These are phyloP conservation scores for Tylopilus vinaceipallidus DNA, from an alignment of 768 basidiomycete genomes.

Conservation along the genomic window DNA sequence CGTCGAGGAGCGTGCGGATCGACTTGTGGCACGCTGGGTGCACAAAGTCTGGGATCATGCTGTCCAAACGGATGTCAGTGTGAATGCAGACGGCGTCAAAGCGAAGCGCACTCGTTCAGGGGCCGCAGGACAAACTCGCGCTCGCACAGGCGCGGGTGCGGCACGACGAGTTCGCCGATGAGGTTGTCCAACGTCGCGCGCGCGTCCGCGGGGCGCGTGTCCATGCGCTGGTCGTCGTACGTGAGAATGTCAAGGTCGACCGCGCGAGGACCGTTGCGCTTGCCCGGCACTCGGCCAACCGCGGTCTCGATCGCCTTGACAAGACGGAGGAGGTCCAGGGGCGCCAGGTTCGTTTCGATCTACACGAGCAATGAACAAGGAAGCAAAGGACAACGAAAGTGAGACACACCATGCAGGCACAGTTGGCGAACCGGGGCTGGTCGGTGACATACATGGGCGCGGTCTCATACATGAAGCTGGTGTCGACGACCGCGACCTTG, in stretches of 20 bases:
- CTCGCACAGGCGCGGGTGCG: slow-evolving; percentile 79
- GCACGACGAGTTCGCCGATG: slow-evolving; percentile 72
- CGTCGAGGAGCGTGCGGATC: slow-evolving; percentile 44
- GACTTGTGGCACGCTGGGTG: slow-evolving; percentile 60
- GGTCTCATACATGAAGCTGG: slow-evolving; percentile 93
- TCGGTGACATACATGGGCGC: slow-evolving; percentile 94
- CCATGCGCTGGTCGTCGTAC: slow-evolving; percentile 62
- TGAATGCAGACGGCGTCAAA: too few species aligned
- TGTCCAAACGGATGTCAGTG: slow-evolving; percentile 36
- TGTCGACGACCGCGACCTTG: slow-evolving; percentile 55
- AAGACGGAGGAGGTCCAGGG: slow-evolving; percentile 54
- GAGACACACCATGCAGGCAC: slow-evolving; percentile 75
- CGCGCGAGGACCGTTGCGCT: slow-evolving; percentile 84
- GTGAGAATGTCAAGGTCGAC: slow-evolving; percentile 88
- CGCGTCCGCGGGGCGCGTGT: slow-evolving; percentile 46
- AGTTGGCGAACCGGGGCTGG: slow-evolving; percentile 86
- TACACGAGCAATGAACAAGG: not conserved
- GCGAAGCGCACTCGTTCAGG: slow-evolving; percentile 65
- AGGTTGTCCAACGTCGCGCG: slow-evolving; percentile 52
- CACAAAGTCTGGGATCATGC: slow-evolving; percentile 73
- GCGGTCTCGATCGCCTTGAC: slow-evolving; percentile 70
- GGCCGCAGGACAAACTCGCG: slow-evolving; percentile 92
- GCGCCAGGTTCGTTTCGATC: slow-evolving; percentile 73
- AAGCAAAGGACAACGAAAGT: not conserved
- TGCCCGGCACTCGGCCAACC: slow-evolving; percentile 76